phyloP scores from a whole-genome alignment of 306 rosid genomes.

The Purshia tridentata region DNA sequence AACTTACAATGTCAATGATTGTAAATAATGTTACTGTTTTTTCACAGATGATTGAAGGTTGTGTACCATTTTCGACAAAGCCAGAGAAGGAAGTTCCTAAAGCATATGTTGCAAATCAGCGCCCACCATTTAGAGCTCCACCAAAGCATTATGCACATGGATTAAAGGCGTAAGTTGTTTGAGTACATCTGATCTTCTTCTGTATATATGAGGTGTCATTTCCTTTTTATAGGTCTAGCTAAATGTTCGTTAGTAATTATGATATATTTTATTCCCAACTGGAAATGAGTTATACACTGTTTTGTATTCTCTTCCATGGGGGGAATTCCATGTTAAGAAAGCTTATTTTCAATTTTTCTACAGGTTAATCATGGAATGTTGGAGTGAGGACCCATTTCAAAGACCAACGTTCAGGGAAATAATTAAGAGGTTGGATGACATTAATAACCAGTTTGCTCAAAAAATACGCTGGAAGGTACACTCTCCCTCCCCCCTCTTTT shows the following conservation, averaged over 20 bases:
- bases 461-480: slow-evolving; percentile 76
- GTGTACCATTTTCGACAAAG: slow-evolving; percentile 62
- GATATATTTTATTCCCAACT: background rate
- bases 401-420: slow-evolving; percentile 85
- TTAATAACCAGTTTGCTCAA: slow-evolving; percentile 49
- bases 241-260: background rate
- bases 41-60: slow-evolving; percentile 89
- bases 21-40: slow-evolving; percentile 18
- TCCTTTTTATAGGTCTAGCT: background rate
- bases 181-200: background rate
- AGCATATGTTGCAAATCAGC: slow-evolving; percentile 69
- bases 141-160: slow-evolving; percentile 73
- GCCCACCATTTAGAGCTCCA: slow-evolving; percentile 83
- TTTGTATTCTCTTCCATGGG: background rate
- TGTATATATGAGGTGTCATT: background rate
- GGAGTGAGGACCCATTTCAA: slow-evolving; percentile 69
- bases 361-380: slow-evolving; percentile 83
- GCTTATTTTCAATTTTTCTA: slow-evolving; percentile 14
- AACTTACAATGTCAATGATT: slow-evolving; percentile 5
- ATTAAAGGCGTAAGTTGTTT: slow-evolving; percentile 62
- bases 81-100: slow-evolving; percentile 64
- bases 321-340: slow-evolving; percentile 20
- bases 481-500: slow-evolving; percentile 31
- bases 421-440: slow-evolving; percentile 66
- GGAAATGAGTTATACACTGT: too few relatives aligned